Evolutionary conservation across 1,284 basidiomycete species (phyloP), one percentile per base, ranked within the genome.

Genomic region (Ceraceosorus guamensis): DNA sequence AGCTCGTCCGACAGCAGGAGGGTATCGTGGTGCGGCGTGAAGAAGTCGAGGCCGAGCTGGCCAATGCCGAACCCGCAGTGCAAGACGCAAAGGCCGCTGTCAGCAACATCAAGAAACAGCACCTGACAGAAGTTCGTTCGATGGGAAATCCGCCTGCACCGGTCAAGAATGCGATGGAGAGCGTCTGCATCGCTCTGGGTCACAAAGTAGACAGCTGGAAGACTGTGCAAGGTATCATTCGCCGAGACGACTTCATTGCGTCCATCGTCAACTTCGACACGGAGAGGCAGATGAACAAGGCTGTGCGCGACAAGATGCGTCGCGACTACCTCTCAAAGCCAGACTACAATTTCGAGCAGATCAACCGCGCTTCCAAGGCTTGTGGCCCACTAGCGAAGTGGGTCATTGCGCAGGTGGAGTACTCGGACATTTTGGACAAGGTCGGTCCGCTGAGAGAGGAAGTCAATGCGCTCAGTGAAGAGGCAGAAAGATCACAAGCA

Each of bases 131-230:
- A 83, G 93, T 99, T 33, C 85, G 96, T 70, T 85, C 91, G 10
- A 97, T 99, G 92, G 89, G 91, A 47, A 98, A 98, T 73, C 95
- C 95, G 49, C 95, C 95, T 0, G 91, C 96, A 73, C 88, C 90
- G 7, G 93, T 99, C 74, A 98, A 98, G 78, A 79, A 93, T 50
- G 89, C 95, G 13, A 98, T 99, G 93, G 95, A 99, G 75, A 96
- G 91, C 1, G 93, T 96, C 37, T 99, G 95, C 78, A 93, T 90
- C 13, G 83, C 96, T 35, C 84, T 99, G n/a, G 95, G 95, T 8
- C 88, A 96, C 79, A 91, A 91, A 78, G 88, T 95, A 69, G 92
- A 98, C 67, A 87, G 85, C 76, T 99, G 95, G 96, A 87, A 91
- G 69, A 85, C 90, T 1, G 92, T 99, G 2, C 93, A 97, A 77